A percentile compares a stretch with the other conserved stretches of the same genome.
Conservation (phyloP, 345 rosid species). For the Clausena lansium region DNA sequence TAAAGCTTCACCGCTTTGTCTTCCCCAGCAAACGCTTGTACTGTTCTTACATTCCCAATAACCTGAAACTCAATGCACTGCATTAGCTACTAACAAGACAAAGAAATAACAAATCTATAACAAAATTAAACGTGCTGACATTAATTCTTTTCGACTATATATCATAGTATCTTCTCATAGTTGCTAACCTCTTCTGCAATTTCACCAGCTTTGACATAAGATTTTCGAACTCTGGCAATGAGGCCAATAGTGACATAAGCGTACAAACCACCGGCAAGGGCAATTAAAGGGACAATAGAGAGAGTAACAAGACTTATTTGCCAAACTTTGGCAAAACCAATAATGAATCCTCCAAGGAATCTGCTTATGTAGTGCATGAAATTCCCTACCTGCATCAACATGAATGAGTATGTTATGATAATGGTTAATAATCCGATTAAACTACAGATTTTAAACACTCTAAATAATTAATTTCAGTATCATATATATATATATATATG, state of each 20-base stretch:
- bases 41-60: slow-evolving; percentile 94
- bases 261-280: slow-evolving; percentile 87
- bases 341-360: slow-evolving; percentile 75
- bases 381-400: slow-evolving; percentile 72
- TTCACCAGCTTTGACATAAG: slow-evolving; percentile 92
- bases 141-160: no score
- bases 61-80: slow-evolving; percentile 43
- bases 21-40: slow-evolving; percentile 95
- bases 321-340: slow-evolving; percentile 90
- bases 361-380: slow-evolving; percentile 94
- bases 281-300: slow-evolving; percentile 90
- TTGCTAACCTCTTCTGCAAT: slow-evolving; percentile 85
- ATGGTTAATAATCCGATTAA: not conserved
- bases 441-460: not conserved
- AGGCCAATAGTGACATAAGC: slow-evolving; percentile 85
- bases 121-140: no score
- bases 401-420: not conserved
- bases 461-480: not conserved
- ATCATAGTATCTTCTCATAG: not conserved
- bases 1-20: slow-evolving; percentile 77
- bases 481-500: not conserved
- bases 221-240: slow-evolving; percentile 68
- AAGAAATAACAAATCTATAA: no score
- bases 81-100: not conserved
- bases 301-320: slow-evolving; percentile 93